A percentile compares a stretch with the other conserved stretches of the same genome.
Evolutionary conservation across 75 land plant species (phyloP).

Genomic region (Picea sitchensis): DNA sequence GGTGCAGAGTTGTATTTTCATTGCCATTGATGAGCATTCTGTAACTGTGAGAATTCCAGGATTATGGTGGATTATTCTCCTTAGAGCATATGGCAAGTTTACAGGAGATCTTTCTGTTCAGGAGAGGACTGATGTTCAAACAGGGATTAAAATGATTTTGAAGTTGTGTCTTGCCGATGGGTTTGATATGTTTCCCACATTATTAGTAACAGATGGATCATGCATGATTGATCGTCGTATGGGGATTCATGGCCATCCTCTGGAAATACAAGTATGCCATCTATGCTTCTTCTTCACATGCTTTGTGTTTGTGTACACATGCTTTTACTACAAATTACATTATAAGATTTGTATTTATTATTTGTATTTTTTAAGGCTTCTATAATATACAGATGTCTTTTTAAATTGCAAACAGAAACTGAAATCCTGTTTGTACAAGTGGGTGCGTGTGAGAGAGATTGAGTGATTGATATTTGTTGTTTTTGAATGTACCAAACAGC

Average conservation of each 20-base stretch:
- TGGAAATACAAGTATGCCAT: constrained; percentile 79
- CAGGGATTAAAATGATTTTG: constrained; percentile 93
- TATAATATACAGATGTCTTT: too few relatives aligned
- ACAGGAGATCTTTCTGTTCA: constrained; percentile 86
- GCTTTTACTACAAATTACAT: background rate
- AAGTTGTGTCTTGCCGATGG: constrained; percentile 94
- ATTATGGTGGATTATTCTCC: constrained; percentile 96
- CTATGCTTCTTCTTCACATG: background rate
- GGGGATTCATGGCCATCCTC: constrained; percentile 99
- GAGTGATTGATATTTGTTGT: too few relatives aligned
- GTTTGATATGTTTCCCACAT: constrained; percentile 94
- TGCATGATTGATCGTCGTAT: constrained; percentile 98
- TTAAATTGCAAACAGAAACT: too few relatives aligned
- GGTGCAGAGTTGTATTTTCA: background rate
- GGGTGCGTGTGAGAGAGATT: too few relatives aligned
- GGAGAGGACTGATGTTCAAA: constrained; percentile 94
- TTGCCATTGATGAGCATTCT: background rate
- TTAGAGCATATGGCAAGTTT: constrained; percentile 92
- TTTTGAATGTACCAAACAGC: too few relatives aligned
- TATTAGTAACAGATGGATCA: constrained; percentile 94
- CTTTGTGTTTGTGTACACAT: background rate
- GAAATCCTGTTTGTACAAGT: too few relatives aligned
- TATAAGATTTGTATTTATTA: background rate
- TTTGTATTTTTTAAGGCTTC: too few relatives aligned
- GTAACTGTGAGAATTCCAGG: constrained; percentile 40